Evolutionary conservation across 306 rosid genomes (phyloP), one percentile per base, ranked within the genome.

Genomic region (Cicer cuneatum): DNA sequence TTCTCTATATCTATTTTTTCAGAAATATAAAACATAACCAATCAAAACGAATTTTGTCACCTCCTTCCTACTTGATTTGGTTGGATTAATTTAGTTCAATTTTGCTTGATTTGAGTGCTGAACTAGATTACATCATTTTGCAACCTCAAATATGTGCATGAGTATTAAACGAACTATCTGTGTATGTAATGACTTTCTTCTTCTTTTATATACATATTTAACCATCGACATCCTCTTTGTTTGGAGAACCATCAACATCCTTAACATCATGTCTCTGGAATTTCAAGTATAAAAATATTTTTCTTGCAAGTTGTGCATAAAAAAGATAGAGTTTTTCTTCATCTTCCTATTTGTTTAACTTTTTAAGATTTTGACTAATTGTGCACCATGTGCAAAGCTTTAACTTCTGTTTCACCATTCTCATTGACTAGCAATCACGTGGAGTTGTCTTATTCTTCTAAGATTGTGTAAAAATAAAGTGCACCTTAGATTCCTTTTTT

Each of bases 391-490:
- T 29, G 69, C 54, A 48, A 40, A 81, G 29, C 66, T 56, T 57
- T 49, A 77, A 33, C 39, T 57, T 71, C 13, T 11, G 59, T 3
- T 60, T 5, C 78, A 53, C 43, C 24, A 57, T 51, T 66, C 67
- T 38, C 47, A 40, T 66, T 54, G 68, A 60, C 72, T 51, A 61
- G 69, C 7, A 61, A 61, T 78, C 83, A 83, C 78, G 76, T 79
- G 86, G 47, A 48, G 86, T 16, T 74, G 62, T 67, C 72, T 57
- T 75, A 73, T 61, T 78, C 67, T 74, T 47, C 14, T 39, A 47
- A 67, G 68, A 59, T 16, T n/a, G 41, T 62, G 53, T 6, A 38
- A 42, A 68, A 62, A 53, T 41, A 63, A 75, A 62, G 69, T 11
- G 51, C 40, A 56, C 57, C 57, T 14, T 40, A 42, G 61, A 70